Evolutionary conservation across 1,139 yeast species (phyloP), one percentile per base, ranked within the genome.

Genomic region (Zygoascus hellenicus): DNA sequence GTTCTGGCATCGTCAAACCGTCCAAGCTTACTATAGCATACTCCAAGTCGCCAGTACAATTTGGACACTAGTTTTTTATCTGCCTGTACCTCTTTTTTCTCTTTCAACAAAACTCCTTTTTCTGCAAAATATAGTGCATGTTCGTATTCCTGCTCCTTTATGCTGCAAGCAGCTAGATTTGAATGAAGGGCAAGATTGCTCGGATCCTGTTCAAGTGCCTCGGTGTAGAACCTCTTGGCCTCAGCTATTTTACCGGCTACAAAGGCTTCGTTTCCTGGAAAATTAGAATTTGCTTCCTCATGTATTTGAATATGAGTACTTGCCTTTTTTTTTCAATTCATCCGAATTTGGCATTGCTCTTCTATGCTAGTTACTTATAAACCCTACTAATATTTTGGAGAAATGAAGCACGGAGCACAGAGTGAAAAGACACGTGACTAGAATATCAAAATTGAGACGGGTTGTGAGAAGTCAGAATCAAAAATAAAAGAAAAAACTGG

Each of bases 101-200:
- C 33, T 29, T 22, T 22, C 9, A 33, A 37, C 9, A 33, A 28
- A 33, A 36, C 32, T 14, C 39, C 45, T 2, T 33, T 38, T 34
- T 45, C 11, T 9, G 45, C 34, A 13, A 66, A 49, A 2, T 52
- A 52, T 19, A 85, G 63, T 0, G 89, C 95, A 0, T 58, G 55
- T 9, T 72, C 62, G 52, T 87, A 77, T 55, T 80, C 84, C 14
- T 63, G 58, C 2, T 76, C 58, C 52, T 83, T 80, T 45, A 85
- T 63, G 53, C 76, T 73, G 39, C 88, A 72, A 64, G 96, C 96
- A 17, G 96, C 96, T 64, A 96, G 78, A 69, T 89, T 89, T 26
- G 96, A 86, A 51, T 77, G 78, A 63, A 81, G 88, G 11, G 87
- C 86, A 2, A 84, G 83, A 57, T 84, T 80, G 3, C 67, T 58